Conservation (phyloP, 2,329 filamentous ascomycete genomes). For the Epichloe gansuensis region DNA sequence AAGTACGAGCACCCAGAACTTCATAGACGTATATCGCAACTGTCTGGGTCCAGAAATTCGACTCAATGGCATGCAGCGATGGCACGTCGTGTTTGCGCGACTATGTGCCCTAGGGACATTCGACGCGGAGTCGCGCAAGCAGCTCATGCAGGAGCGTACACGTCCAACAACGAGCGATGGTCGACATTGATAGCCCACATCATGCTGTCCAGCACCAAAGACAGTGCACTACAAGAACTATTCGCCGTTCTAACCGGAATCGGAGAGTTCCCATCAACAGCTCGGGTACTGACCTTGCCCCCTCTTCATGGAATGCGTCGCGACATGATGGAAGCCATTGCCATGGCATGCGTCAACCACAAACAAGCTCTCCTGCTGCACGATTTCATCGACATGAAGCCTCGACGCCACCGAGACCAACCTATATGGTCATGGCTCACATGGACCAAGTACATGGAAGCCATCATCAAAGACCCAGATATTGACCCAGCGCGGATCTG, state of each 20-base stretch:
- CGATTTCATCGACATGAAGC: constrained; percentile 7
- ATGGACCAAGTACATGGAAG: constrained; percentile 21
- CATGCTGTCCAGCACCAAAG: not conserved
- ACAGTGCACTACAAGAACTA: constrained; percentile 7
- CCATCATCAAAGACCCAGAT: constrained; percentile 21
- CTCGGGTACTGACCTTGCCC: constrained; percentile 3
- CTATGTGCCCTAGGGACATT: constrained; percentile 6
- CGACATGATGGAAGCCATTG: constrained; percentile 9
- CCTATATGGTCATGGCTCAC: constrained; percentile 19
- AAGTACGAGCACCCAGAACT: constrained; percentile 6
- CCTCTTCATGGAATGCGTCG: constrained; percentile 5
- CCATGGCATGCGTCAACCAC: constrained; percentile 13
- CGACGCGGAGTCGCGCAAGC: not conserved
- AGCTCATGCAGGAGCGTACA: constrained; percentile 7
- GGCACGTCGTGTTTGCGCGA: constrained; percentile 12
- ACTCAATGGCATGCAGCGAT: constrained; percentile 11
- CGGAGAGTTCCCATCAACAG: constrained; percentile 8
- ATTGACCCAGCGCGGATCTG: constrained; percentile 15
- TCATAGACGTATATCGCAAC: constrained; percentile 6
- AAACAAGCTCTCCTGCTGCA: constrained; percentile 15
- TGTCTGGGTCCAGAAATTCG: not conserved
- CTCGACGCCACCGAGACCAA: not conserved
- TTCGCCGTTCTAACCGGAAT: constrained; percentile 8
- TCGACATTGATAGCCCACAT: constrained; percentile 6
- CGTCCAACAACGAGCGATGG: constrained; percentile 11